phyloP scores from a whole-genome alignment of 345 rosid genomes.

The Arabis alpina region DNA sequence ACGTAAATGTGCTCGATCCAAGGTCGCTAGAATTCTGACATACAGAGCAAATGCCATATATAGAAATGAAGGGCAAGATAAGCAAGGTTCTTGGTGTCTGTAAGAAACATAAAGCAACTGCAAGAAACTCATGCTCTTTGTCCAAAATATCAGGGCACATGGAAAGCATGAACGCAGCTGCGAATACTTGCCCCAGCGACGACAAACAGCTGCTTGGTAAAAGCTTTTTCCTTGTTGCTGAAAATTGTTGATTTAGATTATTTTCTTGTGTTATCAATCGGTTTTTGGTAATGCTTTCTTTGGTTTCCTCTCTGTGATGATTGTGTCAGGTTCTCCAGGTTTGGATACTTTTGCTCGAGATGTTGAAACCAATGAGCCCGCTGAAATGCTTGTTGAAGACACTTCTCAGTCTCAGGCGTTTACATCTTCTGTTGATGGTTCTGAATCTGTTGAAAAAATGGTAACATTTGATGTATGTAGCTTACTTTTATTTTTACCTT shows the following conservation, averaged over 20 bases:
- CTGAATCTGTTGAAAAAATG: slow-evolving; percentile 29
- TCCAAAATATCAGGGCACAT: slow-evolving; percentile 34
- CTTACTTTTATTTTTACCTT: background rate
- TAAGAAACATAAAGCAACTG: slow-evolving; percentile 42
- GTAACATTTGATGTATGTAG: slow-evolving; percentile 21
- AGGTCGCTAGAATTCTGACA: slow-evolving; percentile 16
- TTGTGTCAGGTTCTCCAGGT: slow-evolving; percentile 32
- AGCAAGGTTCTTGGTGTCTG: slow-evolving; percentile 46
- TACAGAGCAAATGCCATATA: slow-evolving; percentile 47
- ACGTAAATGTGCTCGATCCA: slow-evolving; percentile 1
- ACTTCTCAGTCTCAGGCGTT: slow-evolving; percentile 33
- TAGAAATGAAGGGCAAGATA: slow-evolving; percentile 47
- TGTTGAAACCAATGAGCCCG: slow-evolving; percentile 33
- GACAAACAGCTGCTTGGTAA: slow-evolving; percentile 36
- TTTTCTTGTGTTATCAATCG: too few relatives aligned
- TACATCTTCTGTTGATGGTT: slow-evolving; percentile 28
- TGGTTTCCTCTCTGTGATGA: slow-evolving; percentile 25
- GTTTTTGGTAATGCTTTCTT: background rate
- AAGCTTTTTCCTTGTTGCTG: background rate
- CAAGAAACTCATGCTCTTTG: slow-evolving; percentile 23
- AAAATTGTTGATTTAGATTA: background rate
- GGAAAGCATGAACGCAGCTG: slow-evolving; percentile 20
- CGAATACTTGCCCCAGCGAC: slow-evolving; percentile 3
- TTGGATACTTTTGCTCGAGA: slow-evolving; percentile 42
- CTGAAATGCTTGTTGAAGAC: slow-evolving; percentile 42